Evolutionary conservation across 306 rosid genomes (phyloP).

Genomic region (Ochetophila trinervis): DNA sequence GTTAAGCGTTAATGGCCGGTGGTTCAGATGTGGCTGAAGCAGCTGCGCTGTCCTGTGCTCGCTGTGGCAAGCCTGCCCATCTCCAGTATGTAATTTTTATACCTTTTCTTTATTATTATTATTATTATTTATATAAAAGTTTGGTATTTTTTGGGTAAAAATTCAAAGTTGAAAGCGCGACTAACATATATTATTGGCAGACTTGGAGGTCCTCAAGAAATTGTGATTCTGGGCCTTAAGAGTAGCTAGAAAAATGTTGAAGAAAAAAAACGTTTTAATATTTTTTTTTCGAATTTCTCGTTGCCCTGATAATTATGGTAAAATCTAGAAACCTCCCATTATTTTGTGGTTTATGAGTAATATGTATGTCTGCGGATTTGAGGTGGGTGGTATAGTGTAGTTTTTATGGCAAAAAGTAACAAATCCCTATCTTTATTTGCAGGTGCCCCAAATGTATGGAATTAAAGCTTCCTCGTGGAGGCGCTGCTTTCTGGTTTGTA

Average conservation of each 20-base stretch:
- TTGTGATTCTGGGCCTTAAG: too few relatives aligned
- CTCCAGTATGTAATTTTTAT: slow-evolving; percentile 60
- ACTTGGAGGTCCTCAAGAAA: too few relatives aligned
- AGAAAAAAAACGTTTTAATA: not conserved
- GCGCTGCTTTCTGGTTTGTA: slow-evolving; percentile 90
- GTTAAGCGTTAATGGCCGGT: slow-evolving; percentile 42
- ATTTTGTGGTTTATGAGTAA: not conserved
- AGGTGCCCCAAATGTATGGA: slow-evolving; percentile 96
- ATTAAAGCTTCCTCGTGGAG: slow-evolving; percentile 85
- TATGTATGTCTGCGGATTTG: too few relatives aligned
- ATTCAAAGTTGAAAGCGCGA: not conserved
- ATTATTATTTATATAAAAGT: not conserved
- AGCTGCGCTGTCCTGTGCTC: slow-evolving; percentile 50
- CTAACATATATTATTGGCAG: not conserved
- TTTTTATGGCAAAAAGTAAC: too few relatives aligned
- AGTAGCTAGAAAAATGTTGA: too few relatives aligned
- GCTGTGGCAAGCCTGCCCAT: slow-evolving; percentile 72
- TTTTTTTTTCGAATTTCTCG: not conserved
- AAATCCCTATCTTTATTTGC: not conserved
- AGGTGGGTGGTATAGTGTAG: too few relatives aligned
- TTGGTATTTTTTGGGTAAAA: not conserved
- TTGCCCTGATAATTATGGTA: not conserved
- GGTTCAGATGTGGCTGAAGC: slow-evolving; percentile 48
- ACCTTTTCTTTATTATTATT: not conserved
- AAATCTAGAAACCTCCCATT: not conserved